A percentile compares a stretch with the other conserved stretches of the same genome.
Evolutionary conservation across 148 eudicot genomes (phyloP).

Genomic region (Vaccinium vitisidaea): DNA sequence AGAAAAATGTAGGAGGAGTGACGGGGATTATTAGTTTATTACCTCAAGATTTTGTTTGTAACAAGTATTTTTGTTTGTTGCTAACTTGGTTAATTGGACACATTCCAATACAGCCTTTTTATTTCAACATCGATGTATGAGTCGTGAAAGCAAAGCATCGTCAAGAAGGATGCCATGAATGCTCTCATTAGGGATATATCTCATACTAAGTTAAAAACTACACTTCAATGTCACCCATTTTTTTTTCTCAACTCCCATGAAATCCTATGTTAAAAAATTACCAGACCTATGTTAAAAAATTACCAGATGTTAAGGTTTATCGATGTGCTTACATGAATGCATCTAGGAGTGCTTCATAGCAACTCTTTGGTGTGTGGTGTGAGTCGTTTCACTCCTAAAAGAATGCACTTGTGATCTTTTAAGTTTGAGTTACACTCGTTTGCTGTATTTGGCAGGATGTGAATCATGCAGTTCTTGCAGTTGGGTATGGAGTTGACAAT

Average conservation of each 20-base stretch:
- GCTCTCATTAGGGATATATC: background rate
- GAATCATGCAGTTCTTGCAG: slow-evolving; percentile 99
- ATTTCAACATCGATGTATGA: background rate
- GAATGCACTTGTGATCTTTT: background rate
- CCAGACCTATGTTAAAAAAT: background rate
- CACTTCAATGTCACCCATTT: background rate
- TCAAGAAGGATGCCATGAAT: background rate
- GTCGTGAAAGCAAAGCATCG: background rate
- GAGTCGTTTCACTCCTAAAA: background rate
- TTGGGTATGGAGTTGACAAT: slow-evolving; percentile 89
- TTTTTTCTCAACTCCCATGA: background rate
- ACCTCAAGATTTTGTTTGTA: background rate
- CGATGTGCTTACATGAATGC: background rate
- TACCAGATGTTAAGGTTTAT: background rate
- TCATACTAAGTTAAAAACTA: background rate
- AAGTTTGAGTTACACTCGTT: background rate
- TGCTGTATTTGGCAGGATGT: slow-evolving; percentile 72
- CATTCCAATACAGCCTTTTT: background rate
- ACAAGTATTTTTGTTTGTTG: background rate
- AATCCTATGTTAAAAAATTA: background rate
- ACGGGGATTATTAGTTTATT: background rate
- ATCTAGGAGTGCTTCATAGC: background rate
- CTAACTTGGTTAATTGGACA: background rate
- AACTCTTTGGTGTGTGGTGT: background rate
- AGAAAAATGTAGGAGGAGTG: background rate